A percentile compares a stretch with the other conserved stretches of the same genome.
Conservation (phyloP, 192 early-diverging fungal species). For the Geranomyces variabilis region DNA sequence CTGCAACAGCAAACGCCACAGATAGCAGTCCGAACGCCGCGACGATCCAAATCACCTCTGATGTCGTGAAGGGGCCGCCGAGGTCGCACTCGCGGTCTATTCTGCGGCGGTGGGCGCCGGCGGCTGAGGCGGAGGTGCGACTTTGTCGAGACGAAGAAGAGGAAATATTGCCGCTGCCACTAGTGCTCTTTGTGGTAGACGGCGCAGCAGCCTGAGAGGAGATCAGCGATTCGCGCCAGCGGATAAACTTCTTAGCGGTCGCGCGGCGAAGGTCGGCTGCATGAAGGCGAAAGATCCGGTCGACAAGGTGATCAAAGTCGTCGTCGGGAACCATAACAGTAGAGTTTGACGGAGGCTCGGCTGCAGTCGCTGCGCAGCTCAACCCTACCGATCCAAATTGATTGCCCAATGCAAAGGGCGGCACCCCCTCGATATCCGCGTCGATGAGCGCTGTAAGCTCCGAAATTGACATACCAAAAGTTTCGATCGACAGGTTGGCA, state of each 20-base stretch:
- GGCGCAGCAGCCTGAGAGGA: neutral
- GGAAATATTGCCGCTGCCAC: no score
- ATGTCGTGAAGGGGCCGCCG: neutral
- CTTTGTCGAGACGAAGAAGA: neutral
- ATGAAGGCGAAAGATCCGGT: slow-evolving; percentile 8
- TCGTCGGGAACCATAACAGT: slow-evolving; percentile 13
- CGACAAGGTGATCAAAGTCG: slow-evolving; percentile 49
- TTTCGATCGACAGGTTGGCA: neutral
- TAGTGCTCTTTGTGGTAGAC: neutral
- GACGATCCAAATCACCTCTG: slow-evolving; percentile 9
- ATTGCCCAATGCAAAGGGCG: slow-evolving; percentile 13
- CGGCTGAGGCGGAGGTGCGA: neutral
- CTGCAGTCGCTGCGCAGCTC: neutral
- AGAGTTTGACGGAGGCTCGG: neutral
- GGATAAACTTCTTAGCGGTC: slow-evolving; percentile 17
- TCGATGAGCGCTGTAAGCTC: neutral
- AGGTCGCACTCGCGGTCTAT: slow-evolving; percentile 4
- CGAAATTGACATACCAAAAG: slow-evolving; percentile 3
- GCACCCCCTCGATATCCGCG: neutral
- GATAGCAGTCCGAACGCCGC: slow-evolving; percentile 4
- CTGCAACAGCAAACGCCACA: neutral
- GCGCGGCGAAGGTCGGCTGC: slow-evolving; percentile 16
- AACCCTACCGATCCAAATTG: neutral
- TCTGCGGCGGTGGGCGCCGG: neutral
- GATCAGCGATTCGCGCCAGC: slow-evolving; percentile 15